Evolutionary conservation across 176 grass and related monocot genomes (phyloP), one percentile per base, ranked within the genome.

Genomic region (Juncus effusus): DNA sequence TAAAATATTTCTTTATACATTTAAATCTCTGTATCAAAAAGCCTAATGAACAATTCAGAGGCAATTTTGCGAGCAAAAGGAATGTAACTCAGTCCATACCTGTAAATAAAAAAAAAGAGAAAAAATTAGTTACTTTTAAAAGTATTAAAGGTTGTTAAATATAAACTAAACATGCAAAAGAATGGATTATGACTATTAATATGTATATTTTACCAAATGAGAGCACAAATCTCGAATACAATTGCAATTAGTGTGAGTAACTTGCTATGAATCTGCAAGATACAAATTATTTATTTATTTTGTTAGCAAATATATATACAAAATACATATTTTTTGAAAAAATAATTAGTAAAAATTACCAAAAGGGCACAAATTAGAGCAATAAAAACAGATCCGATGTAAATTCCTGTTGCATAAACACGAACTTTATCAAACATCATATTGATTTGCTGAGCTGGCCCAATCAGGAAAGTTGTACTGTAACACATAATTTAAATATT

Each of bases 401-500:
- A 99, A 70, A 99, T 80, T 58, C 77, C 80, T 62, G 82, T 88
- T 61, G 82, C 84, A 74, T 81, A 79, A n/a, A 91, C 35, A 58
- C 82, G 79, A 72, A 91, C 87, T 70, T 76, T 80, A 74, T 90
- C 85, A 86, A 99, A 76, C 94, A 99, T 93, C 94, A 99, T 84
- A 67, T 77, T 84, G 36, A 88, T 37, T 51, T 92, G 85, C 79
- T 82, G 77, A 61, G 53, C 58, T 51, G 80, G 80, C n/a, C 85
- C 94, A 59, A 92, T 80, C 77, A 97, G 61, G 42, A 97, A 92
- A 55, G 80, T 79, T 86, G 94, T 92, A 80, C 85, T 97, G 88
- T 76, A 85, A 86, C 54, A 79, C 38, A 64, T 84, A 77, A 53
- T 59, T 61, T 67, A 37, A 86, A 81, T 57, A 36, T 14, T 49